These are phyloP conservation scores for Nymphaea thermarum DNA, from an alignment of 164 flowering plant species.

Conservation along the genomic window DNA sequence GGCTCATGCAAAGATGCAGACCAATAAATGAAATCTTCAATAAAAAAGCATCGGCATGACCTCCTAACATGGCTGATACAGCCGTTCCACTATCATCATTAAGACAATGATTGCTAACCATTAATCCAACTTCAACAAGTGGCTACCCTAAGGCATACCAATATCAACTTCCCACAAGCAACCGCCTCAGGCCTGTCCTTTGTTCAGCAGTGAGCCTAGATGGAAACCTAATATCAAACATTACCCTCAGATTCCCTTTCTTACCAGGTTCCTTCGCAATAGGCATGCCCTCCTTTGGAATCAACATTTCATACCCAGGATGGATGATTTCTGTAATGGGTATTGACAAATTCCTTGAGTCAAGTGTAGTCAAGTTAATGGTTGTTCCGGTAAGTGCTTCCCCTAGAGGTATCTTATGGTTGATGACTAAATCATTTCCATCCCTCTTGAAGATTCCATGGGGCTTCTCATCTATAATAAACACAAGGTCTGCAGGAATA, in stretches of 20 bases:
- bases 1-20: too few species aligned
- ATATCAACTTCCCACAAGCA: conserved; percentile 32
- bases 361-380: conserved; percentile 51
- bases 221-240: conserved; percentile 72
- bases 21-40: too few species aligned
- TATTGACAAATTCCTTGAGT: conserved; percentile 51
- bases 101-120: background rate
- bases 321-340: conserved; percentile 50
- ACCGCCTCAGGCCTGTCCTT: conserved; percentile 53
- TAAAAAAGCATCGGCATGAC: background rate
- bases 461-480: conserved; percentile 82
- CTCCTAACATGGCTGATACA: background rate
- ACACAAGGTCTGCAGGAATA: conserved; percentile 68
- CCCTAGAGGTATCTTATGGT: conserved; percentile 53
- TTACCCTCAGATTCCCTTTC: conserved; percentile 69
- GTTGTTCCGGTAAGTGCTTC: conserved; percentile 87
- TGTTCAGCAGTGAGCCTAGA: conserved; percentile 65
- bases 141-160: background rate
- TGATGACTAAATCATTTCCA: conserved; percentile 66
- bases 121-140: too few species aligned
- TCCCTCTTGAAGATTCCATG: conserved; percentile 70
- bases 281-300: conserved; percentile 93
- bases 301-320: conserved; percentile 60
- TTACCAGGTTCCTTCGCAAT: conserved; percentile 67
- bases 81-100: background rate